A percentile compares a stretch with the other conserved stretches of the same genome.
Evolutionary conservation across 306 rosid species (phyloP).

Genomic region (Vachellia pachyceras): DNA sequence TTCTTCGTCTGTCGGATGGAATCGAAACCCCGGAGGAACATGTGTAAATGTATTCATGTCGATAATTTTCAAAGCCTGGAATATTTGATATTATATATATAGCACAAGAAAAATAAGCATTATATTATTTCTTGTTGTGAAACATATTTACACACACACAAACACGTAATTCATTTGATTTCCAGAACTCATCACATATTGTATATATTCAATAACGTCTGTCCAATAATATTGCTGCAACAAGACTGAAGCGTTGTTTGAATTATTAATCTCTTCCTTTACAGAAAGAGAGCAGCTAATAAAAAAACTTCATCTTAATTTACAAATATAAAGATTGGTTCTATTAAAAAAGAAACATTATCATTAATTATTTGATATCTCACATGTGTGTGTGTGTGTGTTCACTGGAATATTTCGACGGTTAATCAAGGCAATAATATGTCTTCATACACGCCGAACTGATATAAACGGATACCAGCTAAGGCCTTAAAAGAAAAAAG

Average conservation of each 20-base stretch:
- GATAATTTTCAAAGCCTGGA: constrained; percentile 49
- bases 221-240: neutral
- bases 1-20: constrained; percentile 97
- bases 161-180: neutral
- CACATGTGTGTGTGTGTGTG: neutral
- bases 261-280: neutral
- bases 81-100: neutral
- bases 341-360: neutral
- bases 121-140: neutral
- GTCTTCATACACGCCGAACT: neutral
- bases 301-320: neutral
- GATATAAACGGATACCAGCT: neutral
- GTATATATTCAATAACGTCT: neutral
- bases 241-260: neutral
- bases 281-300: neutral
- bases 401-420: neutral
- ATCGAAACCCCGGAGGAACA: constrained; percentile 94
- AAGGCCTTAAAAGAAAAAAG: neutral
- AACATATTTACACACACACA: neutral
- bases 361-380: neutral
- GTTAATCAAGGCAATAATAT: neutral
- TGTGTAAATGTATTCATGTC: constrained; percentile 75
- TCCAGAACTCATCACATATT: neutral
- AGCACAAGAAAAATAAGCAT: too few species aligned
- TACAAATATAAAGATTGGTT: neutral